phyloP scores from a whole-genome alignment of 2,329 filamentous ascomycete genomes.

The Hawksworthiomyces lignivorus region DNA sequence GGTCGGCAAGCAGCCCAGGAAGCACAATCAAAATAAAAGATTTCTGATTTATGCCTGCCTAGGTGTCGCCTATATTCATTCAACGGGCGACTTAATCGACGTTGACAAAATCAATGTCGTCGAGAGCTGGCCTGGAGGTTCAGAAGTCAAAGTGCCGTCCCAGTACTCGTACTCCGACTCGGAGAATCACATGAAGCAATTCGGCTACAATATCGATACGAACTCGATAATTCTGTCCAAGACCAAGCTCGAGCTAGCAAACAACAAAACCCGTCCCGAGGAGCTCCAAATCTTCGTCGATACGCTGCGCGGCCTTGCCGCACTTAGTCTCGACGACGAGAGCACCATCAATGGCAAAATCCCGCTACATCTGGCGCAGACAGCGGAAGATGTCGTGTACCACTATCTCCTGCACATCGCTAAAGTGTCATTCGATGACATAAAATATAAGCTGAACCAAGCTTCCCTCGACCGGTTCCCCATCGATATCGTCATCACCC shows the following conservation, averaged over 20 bases:
- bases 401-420: slow-evolving; percentile 14
- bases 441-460: slow-evolving; percentile 2
- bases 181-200: slow-evolving; percentile 6
- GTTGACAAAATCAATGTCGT: slow-evolving; percentile 12
- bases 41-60: background rate
- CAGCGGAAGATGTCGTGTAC: slow-evolving; percentile 12
- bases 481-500: slow-evolving; percentile 16
- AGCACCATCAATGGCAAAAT: slow-evolving; percentile 5
- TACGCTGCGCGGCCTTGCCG: slow-evolving; percentile 8
- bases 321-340: slow-evolving; percentile 4
- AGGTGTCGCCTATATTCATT: slow-evolving; percentile 11
- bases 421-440: slow-evolving; percentile 9
- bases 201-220: slow-evolving; percentile 12
- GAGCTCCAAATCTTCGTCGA: slow-evolving; percentile 11
- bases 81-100: slow-evolving; percentile 2
- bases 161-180: slow-evolving; percentile 13
- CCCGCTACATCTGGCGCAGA: slow-evolving; percentile 11
- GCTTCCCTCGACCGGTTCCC: slow-evolving; percentile 9
- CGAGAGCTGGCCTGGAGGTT: slow-evolving; percentile 10
- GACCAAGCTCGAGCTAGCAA: slow-evolving; percentile 16
- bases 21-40: too few species aligned
- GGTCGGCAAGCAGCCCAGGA: too few species aligned
- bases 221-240: slow-evolving; percentile 10
- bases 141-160: slow-evolving; percentile 14
- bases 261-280: background rate